These are phyloP conservation scores for Xanthoconium separans DNA, from an alignment of 1,284 basidiomycete species.

Conservation along the genomic window DNA sequence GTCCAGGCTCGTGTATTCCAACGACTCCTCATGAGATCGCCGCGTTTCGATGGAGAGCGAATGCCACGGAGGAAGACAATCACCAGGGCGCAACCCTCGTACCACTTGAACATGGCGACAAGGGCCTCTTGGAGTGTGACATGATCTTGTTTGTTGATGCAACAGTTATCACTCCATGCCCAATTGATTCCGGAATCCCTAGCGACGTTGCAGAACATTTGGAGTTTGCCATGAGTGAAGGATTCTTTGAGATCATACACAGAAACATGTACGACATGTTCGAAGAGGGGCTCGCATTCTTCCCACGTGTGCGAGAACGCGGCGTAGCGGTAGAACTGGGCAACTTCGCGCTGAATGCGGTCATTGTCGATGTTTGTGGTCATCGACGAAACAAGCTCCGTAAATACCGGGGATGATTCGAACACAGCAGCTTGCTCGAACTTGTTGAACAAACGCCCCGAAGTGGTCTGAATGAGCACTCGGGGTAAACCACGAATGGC, in stretches of 20 bases:
- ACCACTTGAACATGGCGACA: slow-evolving; percentile 1
- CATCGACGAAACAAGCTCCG: neutral
- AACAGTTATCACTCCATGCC: neutral
- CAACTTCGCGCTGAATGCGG: neutral
- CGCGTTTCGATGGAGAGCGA: neutral
- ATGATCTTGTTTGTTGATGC: neutral
- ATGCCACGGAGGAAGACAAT: slow-evolving; percentile 1
- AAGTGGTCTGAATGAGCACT: neutral
- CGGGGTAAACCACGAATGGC: neutral
- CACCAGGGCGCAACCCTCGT: neutral
- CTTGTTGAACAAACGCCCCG: neutral
- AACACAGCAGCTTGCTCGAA: neutral
- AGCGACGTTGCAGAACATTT: neutral
- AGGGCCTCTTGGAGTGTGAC: neutral
- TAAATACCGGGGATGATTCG: neutral
- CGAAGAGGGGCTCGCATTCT: neutral
- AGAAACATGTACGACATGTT: neutral
- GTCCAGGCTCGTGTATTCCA: slow-evolving; percentile 3
- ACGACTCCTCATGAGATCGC: neutral
- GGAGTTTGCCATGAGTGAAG: neutral
- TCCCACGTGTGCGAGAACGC: neutral
- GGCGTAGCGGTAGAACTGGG: neutral
- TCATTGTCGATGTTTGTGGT: neutral
- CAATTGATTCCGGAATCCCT: neutral
- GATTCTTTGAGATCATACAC: neutral